These are phyloP conservation scores for Chlorella sp. DNA, from an alignment of 139 green algal species.

Conservation along the genomic window DNA sequence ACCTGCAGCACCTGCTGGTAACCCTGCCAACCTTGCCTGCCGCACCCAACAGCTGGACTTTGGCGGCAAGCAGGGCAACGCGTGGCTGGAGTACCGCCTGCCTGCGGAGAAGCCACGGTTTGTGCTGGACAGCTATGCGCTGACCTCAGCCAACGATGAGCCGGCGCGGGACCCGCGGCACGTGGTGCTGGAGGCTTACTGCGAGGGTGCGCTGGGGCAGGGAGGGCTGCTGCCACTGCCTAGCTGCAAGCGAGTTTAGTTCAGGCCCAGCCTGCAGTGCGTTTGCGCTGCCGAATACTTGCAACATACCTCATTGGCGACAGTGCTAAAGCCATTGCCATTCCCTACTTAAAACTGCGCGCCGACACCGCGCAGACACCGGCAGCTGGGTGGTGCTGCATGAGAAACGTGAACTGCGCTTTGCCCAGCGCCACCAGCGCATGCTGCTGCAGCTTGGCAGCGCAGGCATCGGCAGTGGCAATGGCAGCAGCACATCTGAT, in stretches of 20 bases:
- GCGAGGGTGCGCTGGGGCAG: neutral
- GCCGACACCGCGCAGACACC: too few relatives aligned
- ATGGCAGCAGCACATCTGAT: neutral
- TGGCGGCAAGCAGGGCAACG: conserved; percentile 52
- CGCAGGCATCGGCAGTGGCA: neutral
- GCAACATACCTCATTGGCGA: neutral
- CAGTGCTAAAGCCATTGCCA: neutral
- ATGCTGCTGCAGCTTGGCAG: conserved; percentile 37
- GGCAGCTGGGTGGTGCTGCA: conserved; percentile 53
- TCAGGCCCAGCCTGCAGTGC: neutral
- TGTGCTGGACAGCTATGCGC: conserved; percentile 54
- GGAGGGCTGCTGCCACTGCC: too few relatives aligned
- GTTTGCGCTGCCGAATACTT: neutral
- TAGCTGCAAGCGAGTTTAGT: too few relatives aligned
- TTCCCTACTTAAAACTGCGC: too few relatives aligned
- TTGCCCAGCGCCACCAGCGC: conserved; percentile 50
- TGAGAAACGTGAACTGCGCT: conserved; percentile 43
- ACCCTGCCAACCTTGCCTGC: too few relatives aligned
- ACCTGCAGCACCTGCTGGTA: too few relatives aligned
- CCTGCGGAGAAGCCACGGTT: conserved; percentile 15
- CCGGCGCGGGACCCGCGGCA: conserved; percentile 71
- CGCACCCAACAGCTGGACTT: conserved; percentile 67
- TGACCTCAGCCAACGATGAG: conserved; percentile 70
- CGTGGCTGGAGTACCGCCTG: conserved; percentile 74
- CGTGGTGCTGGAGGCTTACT: conserved; percentile 65